phyloP scores from a whole-genome alignment of 2,329 filamentous ascomycete genomes.

The Colletotrichum falcatum region DNA sequence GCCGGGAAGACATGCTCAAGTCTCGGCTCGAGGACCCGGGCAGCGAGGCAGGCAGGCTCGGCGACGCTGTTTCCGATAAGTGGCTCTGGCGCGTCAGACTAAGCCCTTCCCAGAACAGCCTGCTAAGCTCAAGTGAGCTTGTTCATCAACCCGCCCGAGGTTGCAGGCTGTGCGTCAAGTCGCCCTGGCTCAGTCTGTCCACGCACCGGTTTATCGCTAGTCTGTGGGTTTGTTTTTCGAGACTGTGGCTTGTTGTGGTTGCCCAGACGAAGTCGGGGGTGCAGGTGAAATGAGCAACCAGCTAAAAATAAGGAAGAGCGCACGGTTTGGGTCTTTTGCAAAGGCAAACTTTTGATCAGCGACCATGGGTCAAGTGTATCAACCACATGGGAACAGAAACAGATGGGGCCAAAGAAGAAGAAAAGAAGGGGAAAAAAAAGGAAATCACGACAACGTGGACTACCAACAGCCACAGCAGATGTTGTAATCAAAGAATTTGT shows the following conservation, averaged over 20 bases:
- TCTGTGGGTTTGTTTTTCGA: constrained; percentile 2
- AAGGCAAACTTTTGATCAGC: constrained; percentile 17
- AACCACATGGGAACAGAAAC: constrained; percentile 1
- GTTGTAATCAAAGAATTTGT: constrained; percentile 20
- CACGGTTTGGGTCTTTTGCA: constrained; percentile 5
- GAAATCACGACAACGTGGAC: neutral
- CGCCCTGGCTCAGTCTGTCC: neutral
- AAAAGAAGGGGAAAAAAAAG: no score
- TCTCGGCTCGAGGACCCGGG: neutral
- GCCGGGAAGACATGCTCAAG: neutral
- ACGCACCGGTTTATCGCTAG: constrained; percentile 3
- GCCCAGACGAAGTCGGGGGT: constrained; percentile 20
- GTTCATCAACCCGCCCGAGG: neutral
- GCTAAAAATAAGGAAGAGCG: constrained; percentile 17
- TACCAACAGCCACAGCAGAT: neutral
- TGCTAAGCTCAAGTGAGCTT: neutral
- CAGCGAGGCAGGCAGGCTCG: neutral
- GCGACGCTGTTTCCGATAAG: constrained; percentile 25
- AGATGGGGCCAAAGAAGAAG: neutral
- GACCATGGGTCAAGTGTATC: neutral
- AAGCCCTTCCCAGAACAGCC: neutral
- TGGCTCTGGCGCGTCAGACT: constrained; percentile 6
- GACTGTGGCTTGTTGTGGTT: neutral
- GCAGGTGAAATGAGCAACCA: neutral
- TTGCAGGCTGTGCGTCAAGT: neutral